Conservation (phyloP, 2,329 filamentous ascomycete species). For the Monilinia polystroma region DNA sequence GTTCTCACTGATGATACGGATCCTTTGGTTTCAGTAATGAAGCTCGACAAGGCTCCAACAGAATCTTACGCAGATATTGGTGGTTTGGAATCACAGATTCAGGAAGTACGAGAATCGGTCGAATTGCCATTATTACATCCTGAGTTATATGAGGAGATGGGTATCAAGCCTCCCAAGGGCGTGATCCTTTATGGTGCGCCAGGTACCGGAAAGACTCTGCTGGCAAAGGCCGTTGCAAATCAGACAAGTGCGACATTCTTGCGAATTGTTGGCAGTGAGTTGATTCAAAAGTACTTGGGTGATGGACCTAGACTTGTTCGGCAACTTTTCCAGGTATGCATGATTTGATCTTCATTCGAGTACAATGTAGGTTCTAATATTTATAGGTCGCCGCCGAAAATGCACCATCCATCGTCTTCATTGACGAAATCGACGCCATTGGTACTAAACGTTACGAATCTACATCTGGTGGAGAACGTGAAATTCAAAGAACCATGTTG, state of each 20-base stretch:
- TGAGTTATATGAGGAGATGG: slow-evolving; percentile 99
- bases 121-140: slow-evolving; percentile 93
- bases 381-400: slow-evolving; percentile 86
- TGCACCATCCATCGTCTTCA: slow-evolving; percentile 95
- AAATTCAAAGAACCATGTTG: slow-evolving; percentile 98
- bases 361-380: slow-evolving; percentile 23
- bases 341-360: not conserved
- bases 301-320: slow-evolving; percentile 92
- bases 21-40: slow-evolving; percentile 96
- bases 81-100: slow-evolving; percentile 90
- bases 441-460: slow-evolving; percentile 99
- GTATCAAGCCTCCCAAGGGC: slow-evolving; percentile 98
- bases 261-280: slow-evolving; percentile 92
- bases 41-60: slow-evolving; percentile 96
- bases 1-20: slow-evolving; percentile 96
- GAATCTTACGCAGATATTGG: slow-evolving; percentile 99
- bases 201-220: slow-evolving; percentile 91
- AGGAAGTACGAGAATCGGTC: slow-evolving; percentile 96
- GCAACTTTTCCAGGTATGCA: slow-evolving; percentile 80
- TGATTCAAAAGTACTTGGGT: slow-evolving; percentile 98
- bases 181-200: slow-evolving; percentile 98
- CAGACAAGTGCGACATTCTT: slow-evolving; percentile 98
- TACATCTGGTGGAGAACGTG: slow-evolving; percentile 92
- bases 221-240: slow-evolving; percentile 97
- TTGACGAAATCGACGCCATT: slow-evolving; percentile 98